Conservation (phyloP, 2,329 filamentous ascomycete genomes). For the Phaeosphaeria sp. region DNA sequence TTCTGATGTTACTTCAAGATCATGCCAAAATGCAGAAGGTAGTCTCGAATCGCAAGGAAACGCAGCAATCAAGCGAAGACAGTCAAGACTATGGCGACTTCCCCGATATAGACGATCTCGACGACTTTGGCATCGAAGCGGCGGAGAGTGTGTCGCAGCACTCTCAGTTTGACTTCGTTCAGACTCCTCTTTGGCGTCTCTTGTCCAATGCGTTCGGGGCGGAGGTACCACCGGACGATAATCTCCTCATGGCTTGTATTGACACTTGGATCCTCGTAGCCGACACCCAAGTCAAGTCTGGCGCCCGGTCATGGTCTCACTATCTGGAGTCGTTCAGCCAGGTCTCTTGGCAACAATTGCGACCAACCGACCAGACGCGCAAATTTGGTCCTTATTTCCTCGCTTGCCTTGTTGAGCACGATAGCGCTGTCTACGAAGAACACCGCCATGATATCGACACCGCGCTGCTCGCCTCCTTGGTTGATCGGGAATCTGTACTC, state of each 20-base stretch:
- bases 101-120: conserved; percentile 59
- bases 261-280: conserved; percentile 64
- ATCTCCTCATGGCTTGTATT: conserved; percentile 58
- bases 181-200: conserved; percentile 59
- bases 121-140: conserved; percentile 34
- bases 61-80: conserved; percentile 59
- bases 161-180: conserved; percentile 49
- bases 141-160: conserved; percentile 5
- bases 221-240: conserved; percentile 61
- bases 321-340: conserved; percentile 63
- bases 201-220: conserved; percentile 69
- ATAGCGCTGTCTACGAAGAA: conserved; percentile 50
- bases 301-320: conserved; percentile 60
- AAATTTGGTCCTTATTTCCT: conserved; percentile 56
- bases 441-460: conserved; percentile 59
- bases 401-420: conserved; percentile 48
- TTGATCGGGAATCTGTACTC: conserved; percentile 66
- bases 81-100: conserved; percentile 71
- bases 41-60: conserved; percentile 23
- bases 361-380: conserved; percentile 53
- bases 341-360: conserved; percentile 58
- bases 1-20: conserved; percentile 56
- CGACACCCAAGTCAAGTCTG: conserved; percentile 53
- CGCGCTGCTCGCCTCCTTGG: conserved; percentile 62
- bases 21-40: conserved; percentile 40